Evolutionary conservation across 164 flowering plant species (phyloP), one percentile per base, ranked within the genome.

Genomic region (Buxus sempervirens): DNA sequence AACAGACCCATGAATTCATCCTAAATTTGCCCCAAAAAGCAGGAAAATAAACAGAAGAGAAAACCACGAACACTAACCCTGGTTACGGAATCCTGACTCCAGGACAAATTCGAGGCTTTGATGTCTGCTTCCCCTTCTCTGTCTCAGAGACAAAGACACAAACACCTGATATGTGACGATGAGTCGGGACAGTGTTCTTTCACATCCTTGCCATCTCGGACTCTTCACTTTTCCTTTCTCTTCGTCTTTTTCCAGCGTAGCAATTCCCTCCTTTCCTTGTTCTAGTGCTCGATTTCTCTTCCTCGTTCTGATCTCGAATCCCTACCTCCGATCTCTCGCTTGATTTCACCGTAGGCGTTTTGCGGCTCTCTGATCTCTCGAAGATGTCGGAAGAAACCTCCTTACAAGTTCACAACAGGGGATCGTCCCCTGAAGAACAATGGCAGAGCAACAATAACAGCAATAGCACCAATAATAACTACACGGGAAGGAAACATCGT

Each of bases 401-500:
- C 22, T 62, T 78, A 38, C 68, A 79, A 73, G 68, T 73, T 78
- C 73, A 24, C 57, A 32, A 58, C 48, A 38, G 48, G 9, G 66
- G 73, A 51, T 76, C 79, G 60, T 32, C 38, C 7, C 63, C 63
- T 59, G 65, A 60, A 58, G 65, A 42, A 10, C 58, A 49, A n/a
- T 14, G 24, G 12, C 70, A 38, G 36, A 57, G 42, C 3, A 32
- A 57, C 5, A 32, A 7, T 32, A 18, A 65, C 25, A 27, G 54
- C 70, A 67, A 22, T 18, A 70, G 65, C 73, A 45, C 14, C 51
- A 45, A 10, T 15, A 45, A 45, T 15, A 68, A 57, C 63, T 23
- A 59, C 60, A n/a, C 27, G 16, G 23, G 66, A 70, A 77, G 88
- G 80, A 87, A 81, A 59, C 86, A 80, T 69, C 79, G 99, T 8